A percentile compares a stretch with the other conserved stretches of the same genome.
phyloP scores from a whole-genome alignment of 257 asterid species.

The Leptodermis oblonga region DNA sequence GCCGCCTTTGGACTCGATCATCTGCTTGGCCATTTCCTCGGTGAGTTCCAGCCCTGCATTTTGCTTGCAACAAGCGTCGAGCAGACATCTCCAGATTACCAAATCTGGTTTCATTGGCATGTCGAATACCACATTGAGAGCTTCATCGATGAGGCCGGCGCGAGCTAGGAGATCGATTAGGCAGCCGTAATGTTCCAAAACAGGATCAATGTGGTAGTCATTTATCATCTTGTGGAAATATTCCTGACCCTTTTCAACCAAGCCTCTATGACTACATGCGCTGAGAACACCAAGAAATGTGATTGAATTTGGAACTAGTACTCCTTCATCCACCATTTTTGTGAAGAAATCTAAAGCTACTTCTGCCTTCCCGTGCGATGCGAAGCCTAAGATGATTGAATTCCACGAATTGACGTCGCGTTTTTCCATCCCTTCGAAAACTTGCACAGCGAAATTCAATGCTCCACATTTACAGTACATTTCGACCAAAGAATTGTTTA shows the following conservation, averaged over 20 bases:
- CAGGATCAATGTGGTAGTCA: slow-evolving; percentile 46
- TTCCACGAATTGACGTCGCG: slow-evolving; percentile 76
- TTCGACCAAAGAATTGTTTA: slow-evolving; percentile 57
- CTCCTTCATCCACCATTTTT: slow-evolving; percentile 40
- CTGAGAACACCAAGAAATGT: slow-evolving; percentile 66
- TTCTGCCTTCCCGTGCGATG: slow-evolving; percentile 61
- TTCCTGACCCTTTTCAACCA: slow-evolving; percentile 48
- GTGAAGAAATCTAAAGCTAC: slow-evolving; percentile 39
- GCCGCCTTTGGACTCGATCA: slow-evolving; percentile 36
- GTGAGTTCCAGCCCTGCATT: slow-evolving; percentile 42
- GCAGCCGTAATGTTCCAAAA: slow-evolving; percentile 81
- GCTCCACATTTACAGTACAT: slow-evolving; percentile 87
- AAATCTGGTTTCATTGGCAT: slow-evolving; percentile 79
- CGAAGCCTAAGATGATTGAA: slow-evolving; percentile 54
- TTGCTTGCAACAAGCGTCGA: slow-evolving; percentile 58
- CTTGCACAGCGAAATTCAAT: slow-evolving; percentile 50
- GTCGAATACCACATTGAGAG: slow-evolving; percentile 47
- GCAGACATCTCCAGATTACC: slow-evolving; percentile 76
- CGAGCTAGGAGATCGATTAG: slow-evolving; percentile 66
- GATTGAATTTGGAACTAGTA: slow-evolving; percentile 51
- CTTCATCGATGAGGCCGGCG: slow-evolving; percentile 52
- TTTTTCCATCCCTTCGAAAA: slow-evolving; percentile 45
- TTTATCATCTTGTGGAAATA: slow-evolving; percentile 50
- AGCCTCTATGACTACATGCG: slow-evolving; percentile 72
- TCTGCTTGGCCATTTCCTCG: slow-evolving; percentile 50